Percentiles rank a stretch among this genome's conserved stretches.
Conservation (phyloP, 768 basidiomycete genomes). For the Dacryopinax spathularia region DNA sequence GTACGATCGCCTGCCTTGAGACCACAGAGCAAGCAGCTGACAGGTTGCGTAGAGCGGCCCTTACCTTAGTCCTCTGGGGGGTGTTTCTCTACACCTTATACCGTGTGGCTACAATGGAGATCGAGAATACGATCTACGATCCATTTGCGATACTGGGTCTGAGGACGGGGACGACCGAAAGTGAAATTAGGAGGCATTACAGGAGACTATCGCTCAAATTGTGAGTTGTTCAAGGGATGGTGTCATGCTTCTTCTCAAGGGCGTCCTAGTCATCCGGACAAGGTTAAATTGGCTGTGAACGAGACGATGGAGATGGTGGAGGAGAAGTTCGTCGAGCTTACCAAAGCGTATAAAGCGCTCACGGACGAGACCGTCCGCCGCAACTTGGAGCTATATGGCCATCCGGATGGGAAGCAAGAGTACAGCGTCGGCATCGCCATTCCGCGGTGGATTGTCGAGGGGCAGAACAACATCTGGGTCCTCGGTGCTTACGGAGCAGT, state of each 20-base stretch:
- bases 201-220: conserved; percentile 80
- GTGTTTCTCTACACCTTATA: conserved; percentile 54
- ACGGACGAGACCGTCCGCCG: conserved; percentile 86
- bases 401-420: conserved; percentile 95
- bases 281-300: conserved; percentile 69
- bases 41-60: conserved; percentile 37
- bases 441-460: conserved; percentile 84
- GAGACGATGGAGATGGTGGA: conserved; percentile 78
- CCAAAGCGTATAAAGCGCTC: conserved; percentile 95
- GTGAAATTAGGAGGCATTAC: conserved; percentile 91
- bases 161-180: conserved; percentile 45
- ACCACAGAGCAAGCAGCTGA: not conserved
- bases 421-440: conserved; percentile 89
- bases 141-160: conserved; percentile 91
- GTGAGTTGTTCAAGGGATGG: conserved; percentile 36
- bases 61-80: conserved; percentile 61
- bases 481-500: conserved; percentile 73
- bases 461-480: conserved; percentile 83
- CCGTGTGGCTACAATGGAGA: conserved; percentile 41
- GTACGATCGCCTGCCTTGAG: conserved; percentile 8
- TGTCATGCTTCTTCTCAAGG: conserved; percentile 2
- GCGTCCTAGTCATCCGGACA: conserved; percentile 77
- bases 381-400: conserved; percentile 78
- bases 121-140: conserved; percentile 66
- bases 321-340: conserved; percentile 76